These are phyloP conservation scores for Haplosporangium sp. DNA, from an alignment of 371 early-diverging fungal species.

Conservation along the genomic window DNA sequence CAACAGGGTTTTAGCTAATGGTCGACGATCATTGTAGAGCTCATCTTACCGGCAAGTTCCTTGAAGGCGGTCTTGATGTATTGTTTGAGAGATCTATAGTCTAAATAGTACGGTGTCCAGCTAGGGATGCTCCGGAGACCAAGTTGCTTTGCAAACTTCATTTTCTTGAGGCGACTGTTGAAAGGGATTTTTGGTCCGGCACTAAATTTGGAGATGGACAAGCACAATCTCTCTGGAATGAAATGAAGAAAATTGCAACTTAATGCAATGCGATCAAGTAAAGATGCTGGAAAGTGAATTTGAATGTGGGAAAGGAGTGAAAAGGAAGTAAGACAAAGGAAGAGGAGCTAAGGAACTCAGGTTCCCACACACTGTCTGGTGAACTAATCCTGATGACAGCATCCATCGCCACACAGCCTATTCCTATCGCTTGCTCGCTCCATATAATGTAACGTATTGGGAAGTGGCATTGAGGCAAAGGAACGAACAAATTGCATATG, in stretches of 20 bases:
- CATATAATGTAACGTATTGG: too few species aligned
- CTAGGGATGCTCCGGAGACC: conserved; percentile 66
- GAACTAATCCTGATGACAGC: too few species aligned
- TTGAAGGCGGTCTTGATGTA: conserved; percentile 55
- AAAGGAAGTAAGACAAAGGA: not conserved
- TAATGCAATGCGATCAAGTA: too few species aligned
- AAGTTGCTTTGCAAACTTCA: conserved; percentile 75
- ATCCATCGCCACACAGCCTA: too few species aligned
- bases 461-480: too few species aligned
- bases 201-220: too few species aligned
- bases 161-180: conserved; percentile 13
- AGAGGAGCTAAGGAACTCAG: too few species aligned
- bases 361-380: too few species aligned
- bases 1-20: not conserved
- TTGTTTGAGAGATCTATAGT: conserved; percentile 66
- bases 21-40: not conserved
- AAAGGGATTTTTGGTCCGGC: too few species aligned
- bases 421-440: too few species aligned
- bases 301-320: not conserved
- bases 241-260: not conserved
- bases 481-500: too few species aligned
- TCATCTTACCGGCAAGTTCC: conserved; percentile 33
- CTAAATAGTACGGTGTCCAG: conserved; percentile 66
- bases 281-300: too few species aligned
- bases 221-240: not conserved